Base-by-base conservation (phyloP, 768 basidiomycete genomes). In the Saitozyma podzolica region DNA sequence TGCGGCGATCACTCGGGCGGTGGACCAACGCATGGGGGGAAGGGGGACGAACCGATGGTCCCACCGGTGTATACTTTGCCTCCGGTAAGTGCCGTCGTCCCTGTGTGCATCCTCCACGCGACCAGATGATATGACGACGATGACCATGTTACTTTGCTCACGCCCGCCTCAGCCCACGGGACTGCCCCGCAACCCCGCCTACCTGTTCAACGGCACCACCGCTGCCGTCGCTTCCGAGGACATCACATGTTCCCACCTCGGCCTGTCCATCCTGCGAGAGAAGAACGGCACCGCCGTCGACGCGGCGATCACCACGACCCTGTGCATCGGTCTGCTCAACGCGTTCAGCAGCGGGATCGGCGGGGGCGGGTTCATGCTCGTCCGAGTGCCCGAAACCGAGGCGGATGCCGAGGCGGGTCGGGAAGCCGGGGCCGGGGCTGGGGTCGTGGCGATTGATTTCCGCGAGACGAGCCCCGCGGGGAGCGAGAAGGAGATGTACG, bases 151-250 rank as follows among this genome's bases (percentile, higher is more conserved):
- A 61, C n/a, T 6, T 17, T 42, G 17, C n/a, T 10, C 29, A 11
- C 8, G 51, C 29, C 16, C 17, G 20, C 20, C 29, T 8, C 42
- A 76, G 74, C 78, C 78, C 2, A 77, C 74, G 0, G 76, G 72
- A n/a, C 56, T 73, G 39, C 76, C 78, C 3, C 68, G 84, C 39
- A 88, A 88, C 69, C 84, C 84, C 0, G 84, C 84, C 16, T 87
- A 85, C 67, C 81, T 87, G 41, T 82, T 85, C 40, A 74, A 83
- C 61, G 95, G 88, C 0, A 81, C 83, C 40, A 80, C 88, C 65
- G 95, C 90, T 6, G 95, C 92, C 0, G 93, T 97, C 16, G 92
- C 95, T 6, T 84, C 88, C 37, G 94, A 97, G 81, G 92, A 93
- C 78, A 83, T 85, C 66, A 80, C 86, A 17, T 97, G 95, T 78